These are phyloP conservation scores for Cladosporium halotolerans DNA, from an alignment of 2,329 filamentous ascomycete genomes.

Conservation along the genomic window DNA sequence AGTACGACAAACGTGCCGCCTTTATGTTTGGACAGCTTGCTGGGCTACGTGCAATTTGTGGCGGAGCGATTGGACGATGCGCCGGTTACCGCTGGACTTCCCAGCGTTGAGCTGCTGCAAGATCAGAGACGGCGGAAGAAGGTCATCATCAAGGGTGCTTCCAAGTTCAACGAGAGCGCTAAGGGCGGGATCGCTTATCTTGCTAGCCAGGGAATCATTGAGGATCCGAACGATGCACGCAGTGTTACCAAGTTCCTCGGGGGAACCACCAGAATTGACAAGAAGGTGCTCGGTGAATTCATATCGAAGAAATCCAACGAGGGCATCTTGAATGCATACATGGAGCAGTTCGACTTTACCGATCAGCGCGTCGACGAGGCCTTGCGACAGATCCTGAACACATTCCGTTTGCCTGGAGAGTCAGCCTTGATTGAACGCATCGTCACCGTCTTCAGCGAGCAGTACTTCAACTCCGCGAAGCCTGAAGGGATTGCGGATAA, in stretches of 20 bases:
- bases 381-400: constrained; percentile 75
- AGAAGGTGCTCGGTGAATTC: constrained; percentile 85
- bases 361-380: constrained; percentile 87
- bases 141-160: constrained; percentile 78
- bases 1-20: constrained; percentile 97
- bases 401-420: constrained; percentile 91
- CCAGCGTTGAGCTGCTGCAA: constrained; percentile 58
- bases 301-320: constrained; percentile 89
- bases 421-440: constrained; percentile 89
- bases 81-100: constrained; percentile 58
- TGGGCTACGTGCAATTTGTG: constrained; percentile 88
- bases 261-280: constrained; percentile 81
- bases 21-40: constrained; percentile 81
- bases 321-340: constrained; percentile 73
- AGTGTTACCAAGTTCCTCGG: constrained; percentile 81
- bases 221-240: constrained; percentile 64
- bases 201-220: constrained; percentile 77
- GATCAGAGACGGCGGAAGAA: constrained; percentile 75
- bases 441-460: constrained; percentile 77
- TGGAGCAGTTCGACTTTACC: constrained; percentile 80
- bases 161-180: constrained; percentile 92
- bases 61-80: constrained; percentile 75
- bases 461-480: constrained; percentile 66
- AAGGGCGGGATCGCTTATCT: constrained; percentile 84
- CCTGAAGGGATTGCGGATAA: constrained; percentile 74